phyloP scores from a whole-genome alignment of 345 rosid genomes.

The Melaleuca quinquenervia region DNA sequence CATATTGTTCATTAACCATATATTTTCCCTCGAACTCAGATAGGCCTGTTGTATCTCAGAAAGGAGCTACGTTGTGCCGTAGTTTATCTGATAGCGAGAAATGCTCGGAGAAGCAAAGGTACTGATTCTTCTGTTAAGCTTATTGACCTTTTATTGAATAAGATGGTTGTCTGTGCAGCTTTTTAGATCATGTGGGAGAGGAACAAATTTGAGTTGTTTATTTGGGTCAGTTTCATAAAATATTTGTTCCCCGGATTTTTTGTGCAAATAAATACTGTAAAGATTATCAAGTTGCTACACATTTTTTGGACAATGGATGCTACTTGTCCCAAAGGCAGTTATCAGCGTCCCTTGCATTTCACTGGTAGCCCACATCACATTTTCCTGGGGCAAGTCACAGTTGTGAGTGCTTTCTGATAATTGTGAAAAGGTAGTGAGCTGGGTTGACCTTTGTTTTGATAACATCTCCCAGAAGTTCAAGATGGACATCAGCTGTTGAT shows the following conservation, averaged over 20 bases:
- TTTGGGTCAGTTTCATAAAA: background rate
- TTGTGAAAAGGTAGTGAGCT: background rate
- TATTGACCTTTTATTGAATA: background rate
- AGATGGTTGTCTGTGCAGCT: background rate
- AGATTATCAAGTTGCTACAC: background rate
- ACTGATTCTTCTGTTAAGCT: constrained; percentile 2
- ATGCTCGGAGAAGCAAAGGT: constrained; percentile 89
- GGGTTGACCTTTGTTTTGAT: background rate
- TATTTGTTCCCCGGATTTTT: background rate
- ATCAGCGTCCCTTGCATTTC: background rate
- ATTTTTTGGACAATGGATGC: background rate
- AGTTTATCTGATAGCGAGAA: constrained; percentile 57
- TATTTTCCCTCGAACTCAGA: constrained; percentile 19
- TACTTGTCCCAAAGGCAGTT: background rate
- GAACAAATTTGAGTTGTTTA: background rate
- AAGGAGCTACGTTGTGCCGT: constrained; percentile 22
- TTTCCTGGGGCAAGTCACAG: background rate
- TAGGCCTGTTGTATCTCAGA: constrained; percentile 40
- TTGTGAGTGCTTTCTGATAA: background rate
- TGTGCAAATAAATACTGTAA: background rate
- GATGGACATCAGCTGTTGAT: background rate
- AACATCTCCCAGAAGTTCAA: background rate
- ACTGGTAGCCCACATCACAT: background rate
- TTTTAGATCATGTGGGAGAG: background rate
- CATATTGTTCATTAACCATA: background rate